Evolutionary conservation across 1,284 basidiomycete species (phyloP).

Genomic region (Sanguinoderma infundibulare): DNA sequence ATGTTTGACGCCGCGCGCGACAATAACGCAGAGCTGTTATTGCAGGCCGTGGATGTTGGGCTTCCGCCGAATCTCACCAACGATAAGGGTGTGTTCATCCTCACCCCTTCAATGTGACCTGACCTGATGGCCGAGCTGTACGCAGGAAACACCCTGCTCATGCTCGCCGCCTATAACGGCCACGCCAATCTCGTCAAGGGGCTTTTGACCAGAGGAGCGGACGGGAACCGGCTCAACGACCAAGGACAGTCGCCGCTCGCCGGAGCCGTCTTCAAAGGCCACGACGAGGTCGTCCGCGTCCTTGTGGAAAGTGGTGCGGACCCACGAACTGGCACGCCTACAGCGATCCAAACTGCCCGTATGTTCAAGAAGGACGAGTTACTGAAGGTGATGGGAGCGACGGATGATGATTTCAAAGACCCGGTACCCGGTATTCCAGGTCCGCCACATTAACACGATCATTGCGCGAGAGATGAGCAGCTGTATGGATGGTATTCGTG

Average conservation of each 20-base stretch:
- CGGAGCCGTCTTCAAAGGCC: slow-evolving; percentile 81
- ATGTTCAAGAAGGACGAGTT: slow-evolving; percentile 66
- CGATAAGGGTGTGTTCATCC: slow-evolving; percentile 52
- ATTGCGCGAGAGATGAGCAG: background rate
- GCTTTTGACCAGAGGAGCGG: slow-evolving; percentile 62
- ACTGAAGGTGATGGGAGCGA: slow-evolving; percentile 57
- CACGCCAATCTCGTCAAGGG: slow-evolving; percentile 60
- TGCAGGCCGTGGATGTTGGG: slow-evolving; percentile 71
- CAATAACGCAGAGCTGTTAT: slow-evolving; percentile 56
- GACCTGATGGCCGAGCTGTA: background rate
- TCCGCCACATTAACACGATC: slow-evolving; percentile 25
- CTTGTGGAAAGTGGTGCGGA: slow-evolving; percentile 72
- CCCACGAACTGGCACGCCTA: slow-evolving; percentile 71
- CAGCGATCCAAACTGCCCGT: slow-evolving; percentile 72
- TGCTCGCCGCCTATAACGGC: slow-evolving; percentile 84
- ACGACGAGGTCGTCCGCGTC: slow-evolving; percentile 62
- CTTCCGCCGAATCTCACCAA: slow-evolving; percentile 83
- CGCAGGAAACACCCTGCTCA: slow-evolving; percentile 77
- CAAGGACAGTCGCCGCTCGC: slow-evolving; percentile 81
- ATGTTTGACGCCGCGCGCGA: slow-evolving; percentile 80
- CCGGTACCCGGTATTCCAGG: slow-evolving; percentile 29
- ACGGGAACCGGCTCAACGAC: slow-evolving; percentile 77
- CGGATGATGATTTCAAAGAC: slow-evolving; percentile 51
- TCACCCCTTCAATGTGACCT: background rate
- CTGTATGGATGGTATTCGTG: background rate